Percentiles rank a stretch among this genome's conserved stretches.
These are phyloP conservation scores for Cyathus striatus DNA, from an alignment of 768 basidiomycete species.

Conservation along the genomic window DNA sequence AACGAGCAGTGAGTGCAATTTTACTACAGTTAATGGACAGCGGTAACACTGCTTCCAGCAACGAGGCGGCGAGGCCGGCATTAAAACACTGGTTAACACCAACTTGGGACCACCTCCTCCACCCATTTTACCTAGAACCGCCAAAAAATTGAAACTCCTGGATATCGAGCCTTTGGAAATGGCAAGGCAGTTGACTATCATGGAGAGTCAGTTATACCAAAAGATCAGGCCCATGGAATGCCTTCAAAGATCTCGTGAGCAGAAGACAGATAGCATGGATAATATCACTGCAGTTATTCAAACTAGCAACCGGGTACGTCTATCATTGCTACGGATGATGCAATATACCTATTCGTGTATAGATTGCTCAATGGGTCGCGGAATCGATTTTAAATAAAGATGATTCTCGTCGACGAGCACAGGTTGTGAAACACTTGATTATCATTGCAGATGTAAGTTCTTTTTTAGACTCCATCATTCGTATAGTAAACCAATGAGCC, in stretches of 20 bases:
- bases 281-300: slow-evolving; percentile 87
- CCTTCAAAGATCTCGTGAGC: slow-evolving; percentile 76
- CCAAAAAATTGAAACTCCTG: slow-evolving; percentile 70
- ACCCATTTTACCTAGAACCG: slow-evolving; percentile 67
- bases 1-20: slow-evolving; percentile 62
- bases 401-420: slow-evolving; percentile 79
- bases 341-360: slow-evolving; percentile 1
- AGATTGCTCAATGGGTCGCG: slow-evolving; percentile 94
- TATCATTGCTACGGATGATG: background rate
- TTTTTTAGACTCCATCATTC: background rate
- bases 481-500: too few relatives aligned
- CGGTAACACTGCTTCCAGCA: slow-evolving; percentile 18
- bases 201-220: slow-evolving; percentile 85
- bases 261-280: slow-evolving; percentile 66
- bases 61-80: slow-evolving; percentile 53
- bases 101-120: slow-evolving; percentile 61
- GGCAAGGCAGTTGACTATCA: slow-evolving; percentile 87
- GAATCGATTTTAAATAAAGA: slow-evolving; percentile 77
- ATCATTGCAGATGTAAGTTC: slow-evolving; percentile 80
- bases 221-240: slow-evolving; percentile 89
- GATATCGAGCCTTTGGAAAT: slow-evolving; percentile 89
- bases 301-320: slow-evolving; percentile 75
- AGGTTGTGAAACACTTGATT: slow-evolving; percentile 86
- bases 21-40: slow-evolving; percentile 1
- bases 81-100: slow-evolving; percentile 53